A percentile compares a stretch with the other conserved stretches of the same genome.
Conservation (phyloP, 2,329 filamentous ascomycete species). For the Chrysoporthe puriensis region DNA sequence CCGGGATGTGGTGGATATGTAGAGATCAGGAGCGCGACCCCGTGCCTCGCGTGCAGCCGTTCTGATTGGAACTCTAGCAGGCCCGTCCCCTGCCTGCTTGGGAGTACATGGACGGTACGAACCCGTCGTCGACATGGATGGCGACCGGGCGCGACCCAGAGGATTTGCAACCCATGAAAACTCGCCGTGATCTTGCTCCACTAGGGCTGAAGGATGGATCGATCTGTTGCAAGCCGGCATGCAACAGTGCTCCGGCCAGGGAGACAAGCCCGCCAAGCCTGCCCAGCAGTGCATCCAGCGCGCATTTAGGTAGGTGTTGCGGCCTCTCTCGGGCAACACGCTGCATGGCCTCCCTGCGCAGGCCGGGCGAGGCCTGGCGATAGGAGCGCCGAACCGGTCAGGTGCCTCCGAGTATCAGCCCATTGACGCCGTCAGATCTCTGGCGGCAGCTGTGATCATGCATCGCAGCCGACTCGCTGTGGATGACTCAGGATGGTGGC, state of each 20-base stretch:
- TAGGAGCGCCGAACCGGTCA: background rate
- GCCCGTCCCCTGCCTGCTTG: background rate
- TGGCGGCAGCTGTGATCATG: background rate
- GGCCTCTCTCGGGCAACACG: background rate
- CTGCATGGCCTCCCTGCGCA: background rate
- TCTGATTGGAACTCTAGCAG: background rate
- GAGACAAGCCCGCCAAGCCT: background rate
- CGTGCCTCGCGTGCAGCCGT: background rate
- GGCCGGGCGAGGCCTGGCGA: background rate
- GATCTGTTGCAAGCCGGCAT: slow-evolving; percentile 14
- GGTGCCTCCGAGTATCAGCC: slow-evolving; percentile 1
- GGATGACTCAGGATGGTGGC: background rate
- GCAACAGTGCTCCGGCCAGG: slow-evolving; percentile 3
- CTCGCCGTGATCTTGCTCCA: slow-evolving; percentile 10
- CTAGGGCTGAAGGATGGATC: slow-evolving; percentile 22
- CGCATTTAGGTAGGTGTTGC: slow-evolving; percentile 2
- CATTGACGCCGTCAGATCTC: background rate
- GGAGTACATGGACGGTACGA: slow-evolving; percentile 1
- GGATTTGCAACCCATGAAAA: background rate
- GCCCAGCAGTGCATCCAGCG: background rate
- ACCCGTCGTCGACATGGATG: background rate
- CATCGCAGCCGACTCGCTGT: background rate
- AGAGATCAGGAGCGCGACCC: background rate
- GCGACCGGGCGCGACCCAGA: background rate
- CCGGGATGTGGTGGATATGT: background rate